Evolutionary conservation across 352 stramenopile genomes (phyloP), one percentile per base, ranked within the genome.

Genomic region (Phytophthora sp.): DNA sequence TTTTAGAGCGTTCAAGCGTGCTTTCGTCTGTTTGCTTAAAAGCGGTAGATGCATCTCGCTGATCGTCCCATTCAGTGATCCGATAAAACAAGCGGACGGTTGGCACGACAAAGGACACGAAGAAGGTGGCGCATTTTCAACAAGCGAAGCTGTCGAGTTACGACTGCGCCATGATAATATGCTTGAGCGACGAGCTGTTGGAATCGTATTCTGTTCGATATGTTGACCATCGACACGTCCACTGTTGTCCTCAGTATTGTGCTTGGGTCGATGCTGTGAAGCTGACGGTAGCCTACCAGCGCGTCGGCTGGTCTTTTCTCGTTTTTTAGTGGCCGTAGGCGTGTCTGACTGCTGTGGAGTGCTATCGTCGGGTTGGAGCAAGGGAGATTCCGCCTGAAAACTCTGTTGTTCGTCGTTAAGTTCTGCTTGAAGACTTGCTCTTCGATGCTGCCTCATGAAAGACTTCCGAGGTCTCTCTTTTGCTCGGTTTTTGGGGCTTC

Each of bases 301-400:
- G 12, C 43, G 28, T 35, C 41, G 56, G 11, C 17, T 58, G 17
- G 48, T 13, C 43, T 46, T 62, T 1, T 51, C 45, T 3, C 9
- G 11, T 32, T 59, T 54, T 32, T 9, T 24, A 13, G 3, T 43
- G 1, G 21, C 15, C 15, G 37, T 18, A 27, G 44, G 3, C n/a
- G 2, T 37, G 9, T 6, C 39, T 5, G 20, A 21, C 21, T 54
- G 41, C 27, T 37, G 15, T 27, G n/a, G 10, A 20, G 7, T n/a
- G 7, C 55, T 24, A 17, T 49, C n/a, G n/a, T 60, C 37, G 15
- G 53, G 60, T 18, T 72, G 39, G 12, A 90, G 53, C 9, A 87
- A 43, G 3, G 76, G 70, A 1, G 79, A 70, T 24, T 85, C 73
- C 5, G 63, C 72, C 12, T 67, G 51, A 5, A 77, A 67, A 49